A percentile compares a stretch with the other conserved stretches of the same genome.
Evolutionary conservation across 2,329 filamentous ascomycete genomes (phyloP).

Genomic region (Pseudocercospora cruenta): DNA sequence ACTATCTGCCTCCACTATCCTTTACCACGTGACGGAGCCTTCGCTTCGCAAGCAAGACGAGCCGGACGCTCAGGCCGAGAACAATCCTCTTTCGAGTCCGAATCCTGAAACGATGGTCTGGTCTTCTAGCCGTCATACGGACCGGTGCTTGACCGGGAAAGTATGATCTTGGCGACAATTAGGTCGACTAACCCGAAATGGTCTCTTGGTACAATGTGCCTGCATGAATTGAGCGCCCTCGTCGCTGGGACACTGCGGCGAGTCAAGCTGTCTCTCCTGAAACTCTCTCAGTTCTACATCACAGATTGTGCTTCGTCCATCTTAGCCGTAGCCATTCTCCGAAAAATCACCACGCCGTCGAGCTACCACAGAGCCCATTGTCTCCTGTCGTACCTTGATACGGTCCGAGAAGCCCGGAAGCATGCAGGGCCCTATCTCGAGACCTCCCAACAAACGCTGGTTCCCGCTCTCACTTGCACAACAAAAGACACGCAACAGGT

Average conservation of each 20-base stretch:
- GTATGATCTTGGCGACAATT: not conserved
- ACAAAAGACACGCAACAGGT: slow-evolving; percentile 18
- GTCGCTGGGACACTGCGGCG: not conserved
- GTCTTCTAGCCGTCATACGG: slow-evolving; percentile 15
- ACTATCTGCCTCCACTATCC: slow-evolving; percentile 6
- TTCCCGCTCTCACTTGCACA: slow-evolving; percentile 21
- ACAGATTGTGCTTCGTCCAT: slow-evolving; percentile 8
- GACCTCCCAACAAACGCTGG: slow-evolving; percentile 21
- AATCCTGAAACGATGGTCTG: slow-evolving; percentile 10
- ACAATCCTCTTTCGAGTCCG: slow-evolving; percentile 2
- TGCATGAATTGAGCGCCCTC: no score
- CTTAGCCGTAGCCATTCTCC: not conserved
- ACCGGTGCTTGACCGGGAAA: not conserved
- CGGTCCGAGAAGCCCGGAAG: slow-evolving; percentile 20
- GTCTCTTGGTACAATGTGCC: not conserved
- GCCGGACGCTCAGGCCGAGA: slow-evolving; percentile 16
- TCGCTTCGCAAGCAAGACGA: slow-evolving; percentile 20
- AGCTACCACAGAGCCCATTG: slow-evolving; percentile 2
- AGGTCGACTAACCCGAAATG: not conserved
- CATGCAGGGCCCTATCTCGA: slow-evolving; percentile 18
- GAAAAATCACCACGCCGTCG: not conserved
- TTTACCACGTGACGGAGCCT: slow-evolving; percentile 16
- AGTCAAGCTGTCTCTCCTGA: not conserved
- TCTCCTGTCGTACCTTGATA: slow-evolving; percentile 10
- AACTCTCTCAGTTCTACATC: not conserved